Conservation (phyloP, 768 basidiomycete genomes). For the Suillus bovinus region DNA sequence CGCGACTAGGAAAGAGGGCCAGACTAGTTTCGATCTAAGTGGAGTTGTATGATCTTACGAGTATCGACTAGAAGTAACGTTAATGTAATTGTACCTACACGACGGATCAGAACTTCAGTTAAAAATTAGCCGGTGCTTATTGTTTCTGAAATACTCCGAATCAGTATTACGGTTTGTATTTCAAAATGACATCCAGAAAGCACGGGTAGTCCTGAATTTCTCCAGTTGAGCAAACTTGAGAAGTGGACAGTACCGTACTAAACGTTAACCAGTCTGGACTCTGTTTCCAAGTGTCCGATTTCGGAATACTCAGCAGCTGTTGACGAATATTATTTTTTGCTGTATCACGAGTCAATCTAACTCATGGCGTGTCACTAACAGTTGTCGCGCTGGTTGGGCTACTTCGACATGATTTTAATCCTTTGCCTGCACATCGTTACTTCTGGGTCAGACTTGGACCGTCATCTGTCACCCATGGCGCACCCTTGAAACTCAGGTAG, state of each 20-base stretch:
- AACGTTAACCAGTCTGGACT: not conserved
- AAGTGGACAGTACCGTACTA: not conserved
- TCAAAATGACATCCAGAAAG: not conserved
- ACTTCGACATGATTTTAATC: not conserved
- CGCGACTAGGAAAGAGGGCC: constrained; percentile 65
- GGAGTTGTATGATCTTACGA: constrained; percentile 19
- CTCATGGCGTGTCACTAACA: not conserved
- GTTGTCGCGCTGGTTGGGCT: not conserved
- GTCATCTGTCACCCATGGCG: not conserved
- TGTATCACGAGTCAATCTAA: not conserved
- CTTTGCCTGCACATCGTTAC: no score
- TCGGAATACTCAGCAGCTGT: not conserved
- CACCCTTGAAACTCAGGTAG: not conserved
- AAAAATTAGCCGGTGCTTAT: not conserved
- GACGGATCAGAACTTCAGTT: not conserved
- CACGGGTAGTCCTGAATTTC: not conserved
- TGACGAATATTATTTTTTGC: not conserved
- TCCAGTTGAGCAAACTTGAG: not conserved
- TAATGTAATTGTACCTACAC: not conserved
- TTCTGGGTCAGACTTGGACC: not conserved
- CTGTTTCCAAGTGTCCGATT: not conserved
- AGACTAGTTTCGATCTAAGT: constrained; percentile 61
- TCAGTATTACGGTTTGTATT: not conserved
- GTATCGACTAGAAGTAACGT: not conserved
- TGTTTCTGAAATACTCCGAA: not conserved